These are phyloP conservation scores for Ampelomyces quisqualis DNA, from an alignment of 2,329 filamentous ascomycete genomes.

Conservation along the genomic window DNA sequence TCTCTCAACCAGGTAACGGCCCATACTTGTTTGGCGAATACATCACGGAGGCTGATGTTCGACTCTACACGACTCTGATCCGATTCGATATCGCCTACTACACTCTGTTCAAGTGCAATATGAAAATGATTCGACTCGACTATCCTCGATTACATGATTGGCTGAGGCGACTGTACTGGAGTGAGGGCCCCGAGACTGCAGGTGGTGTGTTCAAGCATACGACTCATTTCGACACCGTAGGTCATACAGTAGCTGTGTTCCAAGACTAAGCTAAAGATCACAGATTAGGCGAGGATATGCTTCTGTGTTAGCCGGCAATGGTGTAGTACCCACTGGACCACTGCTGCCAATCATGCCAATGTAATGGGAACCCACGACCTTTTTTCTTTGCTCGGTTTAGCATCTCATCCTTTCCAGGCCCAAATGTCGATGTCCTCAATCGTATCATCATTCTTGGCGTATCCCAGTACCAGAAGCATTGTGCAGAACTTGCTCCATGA, in stretches of 20 bases:
- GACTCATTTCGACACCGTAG: slow-evolving; percentile 30
- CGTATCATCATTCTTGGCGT: no score
- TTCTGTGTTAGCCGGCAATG: slow-evolving; percentile 24
- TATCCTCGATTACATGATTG: slow-evolving; percentile 80
- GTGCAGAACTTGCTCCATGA: no score
- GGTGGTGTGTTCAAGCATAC: slow-evolving; percentile 34
- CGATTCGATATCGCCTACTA: slow-evolving; percentile 58
- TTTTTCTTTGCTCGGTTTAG: no score
- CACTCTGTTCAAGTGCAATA: slow-evolving; percentile 71
- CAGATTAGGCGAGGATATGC: slow-evolving; percentile 38
- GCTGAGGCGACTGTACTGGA: slow-evolving; percentile 84
- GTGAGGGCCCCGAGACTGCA: slow-evolving; percentile 38
- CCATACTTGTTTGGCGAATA: slow-evolving; percentile 73
- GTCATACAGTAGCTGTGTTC: background rate
- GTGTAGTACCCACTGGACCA: slow-evolving; percentile 25
- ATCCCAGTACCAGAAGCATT: no score
- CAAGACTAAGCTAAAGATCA: slow-evolving; percentile 3
- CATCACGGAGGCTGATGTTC: slow-evolving; percentile 52
- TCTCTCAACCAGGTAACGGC: slow-evolving; percentile 52
- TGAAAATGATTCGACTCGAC: slow-evolving; percentile 78
- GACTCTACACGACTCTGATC: slow-evolving; percentile 59
- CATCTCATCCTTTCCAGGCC: no score
- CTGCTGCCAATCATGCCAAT: slow-evolving; percentile 23
- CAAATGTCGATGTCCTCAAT: no score
- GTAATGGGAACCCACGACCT: no score